These are phyloP conservation scores for Biscogniauxia sp. DNA, from an alignment of 2,329 filamentous ascomycete genomes.

Conservation along the genomic window DNA sequence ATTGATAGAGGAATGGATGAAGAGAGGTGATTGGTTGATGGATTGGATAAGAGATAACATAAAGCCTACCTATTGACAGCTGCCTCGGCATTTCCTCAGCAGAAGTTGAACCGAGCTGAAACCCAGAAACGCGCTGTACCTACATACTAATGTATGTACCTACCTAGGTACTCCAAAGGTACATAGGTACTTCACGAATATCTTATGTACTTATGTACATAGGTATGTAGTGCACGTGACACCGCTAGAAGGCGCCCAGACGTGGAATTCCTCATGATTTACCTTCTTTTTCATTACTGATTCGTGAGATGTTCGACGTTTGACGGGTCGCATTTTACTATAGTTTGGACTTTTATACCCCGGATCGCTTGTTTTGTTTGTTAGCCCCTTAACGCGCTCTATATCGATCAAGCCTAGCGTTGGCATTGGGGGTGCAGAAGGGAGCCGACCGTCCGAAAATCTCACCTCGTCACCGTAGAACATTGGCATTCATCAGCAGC, in stretches of 20 bases:
- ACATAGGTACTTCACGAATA: neutral
- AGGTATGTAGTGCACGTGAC: neutral
- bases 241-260: neutral
- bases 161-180: too few relatives aligned
- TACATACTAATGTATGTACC: too few relatives aligned
- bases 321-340: neutral
- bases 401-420: neutral
- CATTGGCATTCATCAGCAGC: neutral
- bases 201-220: too few relatives aligned
- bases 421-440: neutral
- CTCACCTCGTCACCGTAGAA: neutral
- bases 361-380: neutral
- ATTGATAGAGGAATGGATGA: too few relatives aligned
- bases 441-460: neutral
- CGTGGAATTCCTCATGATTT: neutral
- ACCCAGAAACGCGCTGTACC: too few relatives aligned
- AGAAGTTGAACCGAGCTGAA: neutral
- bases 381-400: neutral
- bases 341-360: neutral
- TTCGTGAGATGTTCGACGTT: neutral
- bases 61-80: neutral
- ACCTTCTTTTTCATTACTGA: neutral
- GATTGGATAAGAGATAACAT: too few relatives aligned
- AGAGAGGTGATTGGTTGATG: neutral
- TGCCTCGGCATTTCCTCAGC: neutral